phyloP scores from a whole-genome alignment of 1,139 yeast genomes.

The Candida tropicalis region DNA sequence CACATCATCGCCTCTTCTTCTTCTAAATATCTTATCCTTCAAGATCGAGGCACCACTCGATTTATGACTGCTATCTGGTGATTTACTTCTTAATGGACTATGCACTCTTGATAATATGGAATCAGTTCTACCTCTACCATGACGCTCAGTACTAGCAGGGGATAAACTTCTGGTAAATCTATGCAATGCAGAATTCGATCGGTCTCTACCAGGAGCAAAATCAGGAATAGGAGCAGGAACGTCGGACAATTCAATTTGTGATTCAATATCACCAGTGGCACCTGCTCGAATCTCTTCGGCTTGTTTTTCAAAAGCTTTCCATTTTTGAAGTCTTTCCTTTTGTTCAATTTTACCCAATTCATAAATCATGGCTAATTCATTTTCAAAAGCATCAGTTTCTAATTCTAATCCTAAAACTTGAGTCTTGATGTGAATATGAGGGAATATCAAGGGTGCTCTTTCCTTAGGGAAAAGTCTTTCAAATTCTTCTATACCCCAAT shows the following conservation, averaged over 20 bases:
- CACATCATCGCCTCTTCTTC: conserved; percentile 3
- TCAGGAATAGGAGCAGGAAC: conserved; percentile 13
- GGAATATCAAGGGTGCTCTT: conserved; percentile 32
- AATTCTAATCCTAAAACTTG: conserved; percentile 37
- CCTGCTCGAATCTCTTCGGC: conserved; percentile 19
- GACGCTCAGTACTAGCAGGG: background rate
- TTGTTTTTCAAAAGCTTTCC: conserved; percentile 33
- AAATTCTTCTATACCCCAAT: conserved; percentile 39
- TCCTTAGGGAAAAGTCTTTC: conserved; percentile 38
- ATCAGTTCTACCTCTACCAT: background rate
- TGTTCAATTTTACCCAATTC: conserved; percentile 45
- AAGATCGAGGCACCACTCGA: conserved; percentile 7
- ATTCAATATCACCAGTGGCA: conserved; percentile 23
- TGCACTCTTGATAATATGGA: conserved; percentile 3
- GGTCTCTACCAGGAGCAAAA: background rate
- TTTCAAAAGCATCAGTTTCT: conserved; percentile 49
- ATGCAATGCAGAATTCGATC: background rate
- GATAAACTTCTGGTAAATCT: background rate
- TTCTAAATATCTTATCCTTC: conserved; percentile 13
- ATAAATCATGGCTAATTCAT: conserved; percentile 38
- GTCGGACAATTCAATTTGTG: conserved; percentile 18
- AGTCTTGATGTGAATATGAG: conserved; percentile 34
- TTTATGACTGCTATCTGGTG: background rate
- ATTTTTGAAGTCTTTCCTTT: conserved; percentile 32
- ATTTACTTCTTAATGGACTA: conserved; percentile 8